Percentiles rank a stretch among this genome's conserved stretches.
phyloP scores from a whole-genome alignment of 1,284 basidiomycete genomes.

The Trametes pubescens region DNA sequence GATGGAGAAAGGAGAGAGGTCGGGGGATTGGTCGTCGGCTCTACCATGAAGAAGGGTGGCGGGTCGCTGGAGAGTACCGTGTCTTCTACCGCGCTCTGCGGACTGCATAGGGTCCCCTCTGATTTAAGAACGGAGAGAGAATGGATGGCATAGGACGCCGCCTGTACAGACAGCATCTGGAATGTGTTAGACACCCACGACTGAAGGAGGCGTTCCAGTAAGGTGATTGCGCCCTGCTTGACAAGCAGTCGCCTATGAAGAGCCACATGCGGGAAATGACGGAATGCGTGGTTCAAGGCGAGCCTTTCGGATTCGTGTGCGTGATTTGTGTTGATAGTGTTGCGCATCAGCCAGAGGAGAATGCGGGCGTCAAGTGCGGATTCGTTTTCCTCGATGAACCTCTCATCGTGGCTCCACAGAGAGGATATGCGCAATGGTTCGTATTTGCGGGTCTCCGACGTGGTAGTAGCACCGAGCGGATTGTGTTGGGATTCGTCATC shows the following conservation, averaged over 20 bases:
- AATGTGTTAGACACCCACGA: background rate
- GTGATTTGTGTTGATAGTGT: background rate
- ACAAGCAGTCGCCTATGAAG: slow-evolving; percentile 5
- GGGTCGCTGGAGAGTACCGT: background rate
- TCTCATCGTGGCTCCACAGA: no score
- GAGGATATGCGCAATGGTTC: no score
- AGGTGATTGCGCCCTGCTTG: background rate
- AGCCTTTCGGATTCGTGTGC: background rate
- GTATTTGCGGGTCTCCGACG: no score
- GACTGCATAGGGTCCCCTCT: no score
- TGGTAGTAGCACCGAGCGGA: no score
- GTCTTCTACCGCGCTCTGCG: no score
- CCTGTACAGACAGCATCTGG: background rate
- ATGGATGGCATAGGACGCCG: background rate
- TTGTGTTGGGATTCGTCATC: no score
- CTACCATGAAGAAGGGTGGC: no score
- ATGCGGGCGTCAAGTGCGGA: no score
- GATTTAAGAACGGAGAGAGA: no score
- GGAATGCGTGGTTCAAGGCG: background rate
- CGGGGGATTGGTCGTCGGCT: background rate
- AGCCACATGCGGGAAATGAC: background rate
- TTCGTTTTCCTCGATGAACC: no score
- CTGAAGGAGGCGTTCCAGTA: background rate
- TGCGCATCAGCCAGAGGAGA: slow-evolving; percentile 5
- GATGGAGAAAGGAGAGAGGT: background rate